Conservation (phyloP, 768 basidiomycete genomes). For the Omphalotus guepiniiformis region DNA sequence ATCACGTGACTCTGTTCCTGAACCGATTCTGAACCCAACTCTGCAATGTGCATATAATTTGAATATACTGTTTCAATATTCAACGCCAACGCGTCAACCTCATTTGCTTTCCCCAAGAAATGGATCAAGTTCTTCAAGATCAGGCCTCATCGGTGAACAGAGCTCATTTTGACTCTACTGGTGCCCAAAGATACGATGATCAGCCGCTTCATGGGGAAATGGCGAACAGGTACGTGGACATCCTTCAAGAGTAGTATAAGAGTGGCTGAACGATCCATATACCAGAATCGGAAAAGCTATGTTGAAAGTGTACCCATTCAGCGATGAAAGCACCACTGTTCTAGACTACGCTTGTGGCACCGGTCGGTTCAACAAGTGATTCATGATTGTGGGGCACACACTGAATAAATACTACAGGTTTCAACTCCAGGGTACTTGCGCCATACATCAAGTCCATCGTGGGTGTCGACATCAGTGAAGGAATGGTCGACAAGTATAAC, state of each 20-base stretch:
- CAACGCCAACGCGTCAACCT: too few relatives aligned
- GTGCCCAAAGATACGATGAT: slow-evolving; percentile 14
- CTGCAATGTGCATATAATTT: too few relatives aligned
- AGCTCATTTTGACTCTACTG: slow-evolving; percentile 13
- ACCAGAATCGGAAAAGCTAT: slow-evolving; percentile 15
- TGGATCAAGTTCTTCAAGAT: too few relatives aligned
- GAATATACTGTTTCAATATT: too few relatives aligned
- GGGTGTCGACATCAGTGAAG: slow-evolving; percentile 12
- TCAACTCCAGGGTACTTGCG: slow-evolving; percentile 8
- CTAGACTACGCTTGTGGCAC: slow-evolving; percentile 21
- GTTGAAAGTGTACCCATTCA: slow-evolving; percentile 15
- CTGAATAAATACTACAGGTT: slow-evolving; percentile 3
- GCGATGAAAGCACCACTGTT: slow-evolving; percentile 13
- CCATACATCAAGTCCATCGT: slow-evolving; percentile 9
- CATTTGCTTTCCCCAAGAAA: too few relatives aligned
- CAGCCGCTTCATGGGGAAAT: slow-evolving; percentile 13
- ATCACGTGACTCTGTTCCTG: too few relatives aligned
- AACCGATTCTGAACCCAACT: too few relatives aligned
- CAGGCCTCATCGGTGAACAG: slow-evolving; percentile 13
- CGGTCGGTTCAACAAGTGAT: slow-evolving; percentile 5
- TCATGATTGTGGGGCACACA: neutral
- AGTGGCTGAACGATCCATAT: neutral
- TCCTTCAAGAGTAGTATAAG: neutral
- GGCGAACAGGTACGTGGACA: slow-evolving; percentile 9
- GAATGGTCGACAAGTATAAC: slow-evolving; percentile 12